Base-by-base conservation (phyloP, 805 yeast genomes). In the Zygosaccharomyces bailii region DNA sequence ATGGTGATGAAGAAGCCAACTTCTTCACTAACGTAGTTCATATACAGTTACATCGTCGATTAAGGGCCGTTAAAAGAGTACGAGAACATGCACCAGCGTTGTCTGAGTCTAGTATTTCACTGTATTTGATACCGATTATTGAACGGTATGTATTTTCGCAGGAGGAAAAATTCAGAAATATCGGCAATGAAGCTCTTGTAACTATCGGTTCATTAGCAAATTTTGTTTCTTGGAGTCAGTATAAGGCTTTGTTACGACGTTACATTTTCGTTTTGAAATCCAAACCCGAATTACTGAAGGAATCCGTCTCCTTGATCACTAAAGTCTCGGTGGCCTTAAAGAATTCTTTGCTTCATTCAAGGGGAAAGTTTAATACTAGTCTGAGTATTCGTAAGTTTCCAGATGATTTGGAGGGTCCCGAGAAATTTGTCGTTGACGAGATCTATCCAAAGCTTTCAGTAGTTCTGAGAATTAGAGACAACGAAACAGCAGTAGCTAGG, bases 41-140 rank as follows among this genome's bases (percentile, higher is more conserved):
- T 62, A 80, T 91, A 29, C 99, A 91, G 67, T 56, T 84, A 7
- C 88, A 84, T 57, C 79, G 95, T 67, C 83, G 96, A 55, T 89
- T 85, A 62, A 75, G 89, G 55, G 96, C 98, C 0, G 73, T 91
- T 17, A 75, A 79, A 55, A 74, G 85, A 46, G 65, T 90, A 21
- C 73, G 74, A 8, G 79, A 72, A 4, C 55, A 73, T 34, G 75
- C 79, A 4, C 46, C 61, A 16, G 51, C 69, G 5, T 63, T 90
- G 5, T 63, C 76, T 0, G 77, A 77, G 19, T 66, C 69, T 29
- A 82, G 80, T 53, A 78, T 91, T 43, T 75, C 95, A 0, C 93
- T 86, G 57, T 89, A 84, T 60, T 57, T 93, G 34, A 66, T 93
- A 44, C 98, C 99, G 4, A 76, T 90, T 51, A 73, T 90, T 48